Percentiles rank a stretch among this genome's conserved stretches.
These are phyloP conservation scores for Pancytospora epiphaga DNA, from an alignment of 371 early-diverging fungal species.

Conservation along the genomic window DNA sequence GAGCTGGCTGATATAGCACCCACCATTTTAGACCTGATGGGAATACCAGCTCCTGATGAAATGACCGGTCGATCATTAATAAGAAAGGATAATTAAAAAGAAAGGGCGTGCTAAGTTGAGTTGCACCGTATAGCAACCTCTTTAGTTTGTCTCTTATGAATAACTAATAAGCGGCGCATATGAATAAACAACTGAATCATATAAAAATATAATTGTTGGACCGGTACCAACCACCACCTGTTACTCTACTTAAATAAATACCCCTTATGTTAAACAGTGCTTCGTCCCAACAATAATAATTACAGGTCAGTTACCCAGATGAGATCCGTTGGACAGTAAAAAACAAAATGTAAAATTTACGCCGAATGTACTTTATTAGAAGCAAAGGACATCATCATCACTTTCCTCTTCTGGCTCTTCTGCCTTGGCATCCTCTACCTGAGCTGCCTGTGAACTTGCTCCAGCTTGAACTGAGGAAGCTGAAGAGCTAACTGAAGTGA, in stretches of 20 bases:
- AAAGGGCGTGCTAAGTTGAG: too few relatives aligned
- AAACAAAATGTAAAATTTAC: not conserved
- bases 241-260: too few relatives aligned
- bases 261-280: too few relatives aligned
- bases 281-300: too few relatives aligned
- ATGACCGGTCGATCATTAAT: slow-evolving; percentile 73
- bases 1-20: slow-evolving; percentile 90
- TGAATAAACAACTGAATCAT: too few relatives aligned
- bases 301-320: too few relatives aligned
- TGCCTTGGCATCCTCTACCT: slow-evolving; percentile 18
- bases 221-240: too few relatives aligned
- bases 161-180: too few relatives aligned
- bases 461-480: slow-evolving; percentile 1
- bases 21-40: slow-evolving; percentile 81
- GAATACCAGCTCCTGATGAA: slow-evolving; percentile 74
- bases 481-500: slow-evolving; percentile 9
- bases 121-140: too few relatives aligned
- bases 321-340: too few relatives aligned
- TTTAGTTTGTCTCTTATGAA: too few relatives aligned
- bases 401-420: slow-evolving; percentile 27
- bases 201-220: too few relatives aligned
- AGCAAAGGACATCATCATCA: slow-evolving; percentile 37
- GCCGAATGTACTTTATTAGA: slow-evolving; percentile 14
- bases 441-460: slow-evolving; percentile 7
- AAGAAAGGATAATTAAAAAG: not conserved